Base-by-base conservation (phyloP, 2,329 filamentous ascomycete genomes). In the Trichophyton verrucosum region DNA sequence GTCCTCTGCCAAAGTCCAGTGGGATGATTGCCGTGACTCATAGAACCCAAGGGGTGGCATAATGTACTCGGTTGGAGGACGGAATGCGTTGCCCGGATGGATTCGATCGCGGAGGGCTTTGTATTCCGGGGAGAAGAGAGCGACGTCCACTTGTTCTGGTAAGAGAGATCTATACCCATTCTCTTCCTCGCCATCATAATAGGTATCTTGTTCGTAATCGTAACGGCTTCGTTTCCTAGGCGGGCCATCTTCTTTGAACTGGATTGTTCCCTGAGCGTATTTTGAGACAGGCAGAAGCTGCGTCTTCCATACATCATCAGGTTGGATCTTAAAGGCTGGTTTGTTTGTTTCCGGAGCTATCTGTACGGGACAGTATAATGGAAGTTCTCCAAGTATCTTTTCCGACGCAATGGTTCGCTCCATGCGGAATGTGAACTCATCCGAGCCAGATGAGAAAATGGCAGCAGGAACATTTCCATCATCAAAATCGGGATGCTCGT, bases 11-110 rank as follows among this genome's bases (percentile, higher is more conserved):
- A 84, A 82, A 0, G 90, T 89, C 94, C 94, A 99, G 69, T 96
- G 91, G 2, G 94, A 97, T 1, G 91, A 86, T 59, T 81, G 84
- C 44, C 94, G 82, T 64, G 83, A 87, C 72, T 99, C 92, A 69
- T 95, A 97, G 75, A 97, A 99, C 59, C 82, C 85, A 66, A 92
- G 87, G 1, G 86, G 83, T 0, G 94, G 94, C 91, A 97, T 97
- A 0, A 84, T 82, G 70, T 91, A 86, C 71, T 97, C 92, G 0
- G 89, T 91, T 0, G 94, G 94, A 15, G 94, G 94, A 60, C 91
- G 82, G 78, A 99, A 97, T 64, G 92, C 89, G 72, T 96, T 91
- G 7, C 89, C 88, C 8, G 90, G 89, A 70, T 96, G 90, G 3
- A 99, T 82, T 15, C 94, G 83, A 70, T 97, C 92, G 61, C 92